These are phyloP conservation scores for Knoxia roxburghii DNA, from an alignment of 257 asterid species.

Conservation along the genomic window DNA sequence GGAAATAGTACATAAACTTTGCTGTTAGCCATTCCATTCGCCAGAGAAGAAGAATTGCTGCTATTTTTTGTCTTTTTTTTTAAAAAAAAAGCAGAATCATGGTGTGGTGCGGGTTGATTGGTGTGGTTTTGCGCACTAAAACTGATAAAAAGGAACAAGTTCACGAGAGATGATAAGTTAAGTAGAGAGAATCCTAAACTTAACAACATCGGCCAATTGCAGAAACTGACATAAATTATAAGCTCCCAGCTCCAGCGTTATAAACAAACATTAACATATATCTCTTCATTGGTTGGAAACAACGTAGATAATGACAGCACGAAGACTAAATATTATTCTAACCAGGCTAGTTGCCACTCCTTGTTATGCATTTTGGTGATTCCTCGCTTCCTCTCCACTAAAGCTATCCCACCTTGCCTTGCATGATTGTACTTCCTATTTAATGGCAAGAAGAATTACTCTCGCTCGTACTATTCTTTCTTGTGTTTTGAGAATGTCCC, in stretches of 20 bases:
- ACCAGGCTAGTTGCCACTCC: constrained; percentile 8
- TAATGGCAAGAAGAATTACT: too few relatives aligned
- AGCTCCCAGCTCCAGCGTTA: background rate
- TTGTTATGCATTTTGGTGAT: constrained; percentile 5
- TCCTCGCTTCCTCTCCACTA: constrained; percentile 12
- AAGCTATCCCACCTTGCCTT: background rate
- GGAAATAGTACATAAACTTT: background rate
- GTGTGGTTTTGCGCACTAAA: too few relatives aligned
- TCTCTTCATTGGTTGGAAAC: constrained; percentile 16
- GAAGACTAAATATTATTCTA: constrained; percentile 6
- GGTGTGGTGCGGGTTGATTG: too few relatives aligned
- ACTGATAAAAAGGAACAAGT: constrained; percentile 2
- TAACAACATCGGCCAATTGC: constrained; percentile 15
- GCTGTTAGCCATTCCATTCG: too few relatives aligned
- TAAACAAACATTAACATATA: background rate
- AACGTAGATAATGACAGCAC: background rate
- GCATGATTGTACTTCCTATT: background rate
- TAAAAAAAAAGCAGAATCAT: constrained; percentile 8
- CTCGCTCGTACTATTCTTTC: too few relatives aligned
- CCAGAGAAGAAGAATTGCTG: background rate
- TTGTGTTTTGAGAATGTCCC: too few relatives aligned
- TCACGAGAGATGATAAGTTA: constrained; percentile 11
- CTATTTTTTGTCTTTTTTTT: too few relatives aligned
- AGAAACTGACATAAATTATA: constrained; percentile 11
- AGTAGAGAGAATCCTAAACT: constrained; percentile 17